Evolutionary conservation across 768 basidiomycete species (phyloP), one percentile per base, ranked within the genome.

Genomic region (Termitomyces titanicus): DNA sequence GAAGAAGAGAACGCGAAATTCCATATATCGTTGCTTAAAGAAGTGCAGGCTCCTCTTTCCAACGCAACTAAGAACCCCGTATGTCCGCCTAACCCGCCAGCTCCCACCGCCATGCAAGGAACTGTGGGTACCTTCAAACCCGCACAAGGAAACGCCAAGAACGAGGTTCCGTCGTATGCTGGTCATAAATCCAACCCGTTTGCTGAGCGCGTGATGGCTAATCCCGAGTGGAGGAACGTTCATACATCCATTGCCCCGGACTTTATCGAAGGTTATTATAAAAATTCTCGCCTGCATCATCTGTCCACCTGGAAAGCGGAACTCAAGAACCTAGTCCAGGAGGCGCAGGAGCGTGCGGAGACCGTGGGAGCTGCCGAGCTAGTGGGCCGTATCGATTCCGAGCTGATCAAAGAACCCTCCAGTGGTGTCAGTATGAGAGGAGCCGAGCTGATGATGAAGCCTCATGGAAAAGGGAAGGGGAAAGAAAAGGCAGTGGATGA

Each of bases 251-350:
- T 84, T 8, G 88, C 91, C 1, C 83, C 88, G 0, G 89, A 86
- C 57, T 99, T 95, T 69, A 86, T 98, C 53, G 86, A 92, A 39
- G 87, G 83, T 0, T 96, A 85, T 65, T 86, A 85, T 71, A 83
- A 82, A 66, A 88, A 97, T 65, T 93, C 89, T 1, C 87, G 97
- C 1, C 74, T 99, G n/a, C 97, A 99, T 62, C 89, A 95, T 64
- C 71, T 99, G 11, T 86, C 90, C 5, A 88, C 84, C 2, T 96
- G 92, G 92, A 99, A 98, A 69, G 81, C 90, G 0, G 95, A 98
- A 64, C 77, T 98, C 37, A 86, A 85, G 63, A 74, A 77, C 15
- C 79, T 97, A 9, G 90, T 97, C 1, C 77, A 82, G 17, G 82
- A 89, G 64, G 92, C 94, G 0, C 90, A 92, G 63, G 84, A 85